Evolutionary conservation across 179 eudicot species (phyloP), one percentile per base, ranked within the genome.

Genomic region (Corrigiola litoralis): DNA sequence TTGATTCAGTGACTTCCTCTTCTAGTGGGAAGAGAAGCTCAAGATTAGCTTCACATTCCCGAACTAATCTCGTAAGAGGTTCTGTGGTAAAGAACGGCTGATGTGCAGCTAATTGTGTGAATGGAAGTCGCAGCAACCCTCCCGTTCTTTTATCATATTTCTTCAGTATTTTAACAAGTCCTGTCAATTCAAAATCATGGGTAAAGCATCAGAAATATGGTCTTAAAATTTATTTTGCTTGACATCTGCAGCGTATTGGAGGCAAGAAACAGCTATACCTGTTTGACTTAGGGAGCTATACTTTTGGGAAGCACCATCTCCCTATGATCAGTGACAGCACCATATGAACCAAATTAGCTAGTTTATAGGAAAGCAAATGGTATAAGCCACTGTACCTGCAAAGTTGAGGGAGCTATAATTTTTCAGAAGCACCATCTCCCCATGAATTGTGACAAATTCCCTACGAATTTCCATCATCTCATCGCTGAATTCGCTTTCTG

Each of bases 91-190:
- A 89, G 80, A 92, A 87, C 11, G 96, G 96, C 60, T 92, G 92
- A 63, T 81, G 82, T 44, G 82, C 80, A 9, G 90, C 95, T 23
- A 85, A 80, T 76, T 85, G 98, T 33, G 92, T 87, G 68, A 92
- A 92, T 38, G 91, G 98, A 51, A 89, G 84, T 50, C 78, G 85
- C 55, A 92, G 72, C 44, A 87, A 66, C 53, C 79, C 90, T 48
- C 98, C 98, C 1, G 98, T 89, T 85, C 96, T 83, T 71, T 92
- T 89, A 67, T 92, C 98, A 67, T 87, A 92, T 64, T 92, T 92
- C 77, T 92, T 92, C 85, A 92, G 58, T n/a, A 92, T 92, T 71
- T 92, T 92, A 24, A 92, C 79, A 16, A 92, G 83, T 45, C 98
- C 96, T 92, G 79, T 57, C 25, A 18, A 67, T 50, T 70, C 27